These are phyloP conservation scores for Pseudovirgaria hyperparasitica DNA, from an alignment of 2,329 filamentous ascomycete genomes.

Conservation along the genomic window DNA sequence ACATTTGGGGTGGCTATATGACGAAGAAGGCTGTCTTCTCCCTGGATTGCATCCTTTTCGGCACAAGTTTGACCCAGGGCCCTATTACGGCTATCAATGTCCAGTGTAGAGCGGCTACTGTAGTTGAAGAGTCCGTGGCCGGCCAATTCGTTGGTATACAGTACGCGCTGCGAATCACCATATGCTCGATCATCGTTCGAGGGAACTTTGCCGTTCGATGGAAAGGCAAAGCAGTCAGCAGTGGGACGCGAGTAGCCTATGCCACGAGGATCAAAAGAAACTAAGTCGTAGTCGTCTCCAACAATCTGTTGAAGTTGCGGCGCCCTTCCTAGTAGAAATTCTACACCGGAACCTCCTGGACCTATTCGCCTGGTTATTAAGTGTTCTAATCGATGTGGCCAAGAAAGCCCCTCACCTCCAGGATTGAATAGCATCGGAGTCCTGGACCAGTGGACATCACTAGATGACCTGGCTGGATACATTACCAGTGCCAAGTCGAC, in stretches of 20 bases:
- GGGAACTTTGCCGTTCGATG: not conserved
- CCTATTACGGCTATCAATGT: constrained; percentile 1
- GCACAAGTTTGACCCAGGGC: not conserved
- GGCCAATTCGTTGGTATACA: constrained; percentile 1
- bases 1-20: not conserved
- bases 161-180: not conserved
- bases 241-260: constrained; percentile 9
- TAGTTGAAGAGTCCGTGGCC: constrained; percentile 2
- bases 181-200: constrained; percentile 1
- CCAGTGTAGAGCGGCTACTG: not conserved
- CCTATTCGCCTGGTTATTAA: no score
- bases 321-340: constrained; percentile 8
- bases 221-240: constrained; percentile 6
- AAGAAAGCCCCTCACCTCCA: no score
- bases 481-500: constrained; percentile 2
- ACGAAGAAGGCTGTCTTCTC: constrained; percentile 1
- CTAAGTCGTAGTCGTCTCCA: constrained; percentile 11
- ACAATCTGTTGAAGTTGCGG: constrained; percentile 5
- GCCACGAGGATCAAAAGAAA: constrained; percentile 19
- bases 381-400: no score
- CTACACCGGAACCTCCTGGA: constrained; percentile 21
- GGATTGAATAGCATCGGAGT: constrained; percentile 9
- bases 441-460: not conserved
- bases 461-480: not conserved
- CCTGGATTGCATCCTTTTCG: not conserved